A percentile compares a stretch with the other conserved stretches of the same genome.
Conservation (phyloP, 2,329 filamentous ascomycete genomes). For the Colletotrichum simmondsii region DNA sequence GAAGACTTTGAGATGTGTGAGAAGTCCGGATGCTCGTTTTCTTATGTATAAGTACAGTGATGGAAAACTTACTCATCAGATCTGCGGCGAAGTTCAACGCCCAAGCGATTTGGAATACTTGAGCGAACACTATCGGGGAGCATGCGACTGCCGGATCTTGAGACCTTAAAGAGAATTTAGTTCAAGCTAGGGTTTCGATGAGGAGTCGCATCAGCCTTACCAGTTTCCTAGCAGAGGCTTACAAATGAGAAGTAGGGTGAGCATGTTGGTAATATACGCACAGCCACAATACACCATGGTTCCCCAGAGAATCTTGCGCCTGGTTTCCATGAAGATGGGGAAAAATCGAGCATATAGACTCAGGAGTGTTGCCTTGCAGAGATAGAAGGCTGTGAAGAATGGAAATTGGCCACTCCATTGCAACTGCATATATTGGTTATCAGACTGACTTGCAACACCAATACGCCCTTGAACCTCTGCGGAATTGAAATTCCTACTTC, state of each 20-base stretch:
- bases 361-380: constrained; percentile 4
- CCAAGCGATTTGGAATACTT: not conserved
- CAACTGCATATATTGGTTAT: not conserved
- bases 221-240: not conserved
- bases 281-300: not conserved
- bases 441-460: too few species aligned
- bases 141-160: not conserved
- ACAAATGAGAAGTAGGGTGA: not conserved
- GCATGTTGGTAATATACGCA: not conserved
- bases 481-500: not conserved
- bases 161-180: not conserved
- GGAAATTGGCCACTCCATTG: not conserved
- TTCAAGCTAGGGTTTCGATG: not conserved
- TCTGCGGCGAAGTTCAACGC: constrained; percentile 1
- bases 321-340: not conserved
- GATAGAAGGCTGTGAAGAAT: constrained; percentile 2
- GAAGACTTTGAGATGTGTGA: not conserved
- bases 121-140: not conserved
- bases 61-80: not conserved
- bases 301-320: not conserved
- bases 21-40: not conserved
- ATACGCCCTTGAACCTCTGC: not conserved
- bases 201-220: not conserved
- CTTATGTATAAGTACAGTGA: not conserved
- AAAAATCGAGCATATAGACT: not conserved